phyloP scores from a whole-genome alignment of 192 early-diverging fungal species.

The Phycomyces blakesleeanus region DNA sequence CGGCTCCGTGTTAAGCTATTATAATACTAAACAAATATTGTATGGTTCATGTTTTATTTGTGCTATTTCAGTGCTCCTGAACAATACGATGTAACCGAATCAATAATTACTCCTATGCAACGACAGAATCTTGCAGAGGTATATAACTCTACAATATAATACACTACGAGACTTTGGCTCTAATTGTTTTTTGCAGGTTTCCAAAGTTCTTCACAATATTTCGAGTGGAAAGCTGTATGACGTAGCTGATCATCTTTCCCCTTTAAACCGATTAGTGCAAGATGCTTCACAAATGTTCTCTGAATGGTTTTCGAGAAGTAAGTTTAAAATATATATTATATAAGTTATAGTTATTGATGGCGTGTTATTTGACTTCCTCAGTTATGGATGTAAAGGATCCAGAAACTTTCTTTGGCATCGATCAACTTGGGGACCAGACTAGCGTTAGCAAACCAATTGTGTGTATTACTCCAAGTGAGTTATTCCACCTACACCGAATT shows the following conservation, averaged over 20 bases:
- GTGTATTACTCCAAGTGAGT: slow-evolving; percentile 87
- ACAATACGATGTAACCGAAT: slow-evolving; percentile 92
- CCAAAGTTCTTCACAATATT: slow-evolving; percentile 94
- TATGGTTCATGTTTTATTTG: neutral
- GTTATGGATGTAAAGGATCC: slow-evolving; percentile 83
- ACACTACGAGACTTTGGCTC: neutral
- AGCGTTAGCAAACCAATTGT: slow-evolving; percentile 82
- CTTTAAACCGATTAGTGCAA: slow-evolving; percentile 5
- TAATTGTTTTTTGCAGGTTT: slow-evolving; percentile 25
- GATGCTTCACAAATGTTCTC: slow-evolving; percentile 76
- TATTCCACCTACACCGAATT: slow-evolving; percentile 85
- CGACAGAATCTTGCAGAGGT: slow-evolving; percentile 95
- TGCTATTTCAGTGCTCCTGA: slow-evolving; percentile 79
- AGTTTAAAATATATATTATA: neutral
- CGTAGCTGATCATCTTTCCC: slow-evolving; percentile 56
- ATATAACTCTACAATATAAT: neutral
- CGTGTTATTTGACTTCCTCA: neutral
- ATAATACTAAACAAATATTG: neutral
- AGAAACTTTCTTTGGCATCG: slow-evolving; percentile 86
- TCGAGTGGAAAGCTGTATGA: slow-evolving; percentile 78
- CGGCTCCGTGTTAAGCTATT: too few relatives aligned
- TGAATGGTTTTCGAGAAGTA: slow-evolving; percentile 71
- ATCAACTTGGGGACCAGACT: slow-evolving; percentile 81
- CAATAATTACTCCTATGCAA: slow-evolving; percentile 77
- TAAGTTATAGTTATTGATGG: neutral